Evolutionary conservation across 1,284 basidiomycete genomes (phyloP).

Genomic region (Tilletia setariae): DNA sequence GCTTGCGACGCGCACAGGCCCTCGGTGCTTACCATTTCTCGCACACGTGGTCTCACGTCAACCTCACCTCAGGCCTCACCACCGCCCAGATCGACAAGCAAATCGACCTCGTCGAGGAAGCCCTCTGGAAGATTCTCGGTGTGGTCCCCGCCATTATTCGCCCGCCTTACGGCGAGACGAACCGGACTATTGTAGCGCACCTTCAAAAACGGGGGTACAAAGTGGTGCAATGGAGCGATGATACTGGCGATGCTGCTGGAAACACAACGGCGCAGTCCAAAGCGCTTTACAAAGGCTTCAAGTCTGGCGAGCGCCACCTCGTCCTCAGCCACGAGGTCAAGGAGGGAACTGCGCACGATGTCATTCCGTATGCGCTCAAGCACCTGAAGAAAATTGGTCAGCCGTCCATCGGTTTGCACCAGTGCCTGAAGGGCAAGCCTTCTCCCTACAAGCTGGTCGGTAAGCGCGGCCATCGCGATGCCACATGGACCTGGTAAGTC

Average conservation of each 20-base stretch:
- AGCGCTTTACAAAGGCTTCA: constrained; percentile 15
- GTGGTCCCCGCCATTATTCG: constrained; percentile 23
- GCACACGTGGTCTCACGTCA: constrained; percentile 22
- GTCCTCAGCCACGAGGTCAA: constrained; percentile 22
- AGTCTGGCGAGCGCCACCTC: constrained; percentile 16
- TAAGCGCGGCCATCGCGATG: constrained; percentile 11
- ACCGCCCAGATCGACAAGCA: constrained; percentile 18
- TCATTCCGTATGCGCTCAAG: constrained; percentile 16
- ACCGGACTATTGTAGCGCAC: not conserved
- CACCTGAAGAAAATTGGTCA: constrained; percentile 1
- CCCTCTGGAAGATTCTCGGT: constrained; percentile 24
- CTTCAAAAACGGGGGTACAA: constrained; percentile 17
- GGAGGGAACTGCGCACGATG: constrained; percentile 17
- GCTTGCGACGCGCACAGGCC: not conserved
- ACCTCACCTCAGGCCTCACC: constrained; percentile 13
- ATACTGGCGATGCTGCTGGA: constrained; percentile 15
- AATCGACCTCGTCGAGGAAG: constrained; percentile 22
- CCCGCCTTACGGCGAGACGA: constrained; percentile 14
- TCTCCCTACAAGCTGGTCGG: constrained; percentile 18
- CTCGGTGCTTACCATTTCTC: constrained; percentile 20
- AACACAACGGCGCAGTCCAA: constrained; percentile 8
- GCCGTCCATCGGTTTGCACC: not conserved
- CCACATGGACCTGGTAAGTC: not conserved
- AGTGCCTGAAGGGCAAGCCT: constrained; percentile 17
- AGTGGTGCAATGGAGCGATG: constrained; percentile 16